phyloP scores from a whole-genome alignment of 257 asterid genomes.

The Cordia subcordata region DNA sequence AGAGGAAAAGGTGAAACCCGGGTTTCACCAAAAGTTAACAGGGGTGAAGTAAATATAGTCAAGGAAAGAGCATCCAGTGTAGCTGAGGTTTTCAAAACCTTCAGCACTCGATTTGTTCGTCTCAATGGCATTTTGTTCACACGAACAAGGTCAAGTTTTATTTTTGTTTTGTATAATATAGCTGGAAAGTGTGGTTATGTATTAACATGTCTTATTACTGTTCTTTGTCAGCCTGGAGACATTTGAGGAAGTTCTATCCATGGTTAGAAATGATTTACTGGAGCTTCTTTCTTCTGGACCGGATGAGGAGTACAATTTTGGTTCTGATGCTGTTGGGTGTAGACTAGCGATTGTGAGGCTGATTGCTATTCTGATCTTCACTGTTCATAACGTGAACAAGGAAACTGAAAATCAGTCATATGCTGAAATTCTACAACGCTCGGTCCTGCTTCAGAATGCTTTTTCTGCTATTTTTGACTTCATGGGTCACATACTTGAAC shows the following conservation, averaged over 20 bases:
- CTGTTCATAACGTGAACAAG: conserved; percentile 70
- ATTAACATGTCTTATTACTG: conserved; percentile 13
- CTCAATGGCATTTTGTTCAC: conserved; percentile 85
- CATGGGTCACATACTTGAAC: conserved; percentile 67
- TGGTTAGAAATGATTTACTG: conserved; percentile 57
- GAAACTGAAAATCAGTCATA: conserved; percentile 84
- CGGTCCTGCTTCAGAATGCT: conserved; percentile 83
- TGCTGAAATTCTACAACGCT: conserved; percentile 85
- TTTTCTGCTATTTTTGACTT: conserved; percentile 74
- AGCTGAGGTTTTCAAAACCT: conserved; percentile 47
- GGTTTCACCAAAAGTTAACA: conserved; percentile 38
- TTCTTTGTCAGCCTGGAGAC: conserved; percentile 74
- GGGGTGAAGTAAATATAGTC: conserved; percentile 33
- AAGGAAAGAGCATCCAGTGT: conserved; percentile 40
- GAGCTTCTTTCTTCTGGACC: conserved; percentile 79
- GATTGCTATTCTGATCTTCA: conserved; percentile 69
- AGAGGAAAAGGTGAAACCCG: conserved; percentile 61
- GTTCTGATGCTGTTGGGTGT: conserved; percentile 64
- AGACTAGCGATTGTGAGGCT: conserved; percentile 66
- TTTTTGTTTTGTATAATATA: conserved; percentile 10
- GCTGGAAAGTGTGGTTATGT: background rate
- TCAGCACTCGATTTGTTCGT: conserved; percentile 68
- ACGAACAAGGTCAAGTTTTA: conserved; percentile 72
- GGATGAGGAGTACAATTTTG: conserved; percentile 58
- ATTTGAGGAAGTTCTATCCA: conserved; percentile 61